Conservation (phyloP, 176 grass and related monocot genomes). For the Neostapfia colusana region DNA sequence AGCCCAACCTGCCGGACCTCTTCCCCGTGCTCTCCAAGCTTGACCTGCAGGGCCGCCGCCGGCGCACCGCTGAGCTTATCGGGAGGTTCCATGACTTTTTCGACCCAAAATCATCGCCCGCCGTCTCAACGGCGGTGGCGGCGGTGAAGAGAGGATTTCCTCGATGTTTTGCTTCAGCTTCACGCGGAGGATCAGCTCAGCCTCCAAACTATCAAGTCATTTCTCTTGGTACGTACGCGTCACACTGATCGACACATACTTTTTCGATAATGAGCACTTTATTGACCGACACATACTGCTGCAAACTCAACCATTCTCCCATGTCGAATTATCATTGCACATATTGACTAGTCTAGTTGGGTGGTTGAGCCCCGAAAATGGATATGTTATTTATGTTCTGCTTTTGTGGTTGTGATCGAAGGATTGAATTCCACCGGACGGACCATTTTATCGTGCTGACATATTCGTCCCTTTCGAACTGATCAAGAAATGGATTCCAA, state of each 20-base stretch:
- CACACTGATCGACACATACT: too few relatives aligned
- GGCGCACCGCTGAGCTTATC: background rate
- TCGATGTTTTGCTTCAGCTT: constrained; percentile 59
- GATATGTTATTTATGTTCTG: background rate
- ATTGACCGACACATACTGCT: too few relatives aligned
- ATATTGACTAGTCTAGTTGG: background rate
- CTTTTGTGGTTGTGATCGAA: background rate
- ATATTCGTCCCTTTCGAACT: background rate
- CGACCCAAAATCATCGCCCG: constrained; percentile 39
- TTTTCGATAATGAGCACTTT: too few relatives aligned
- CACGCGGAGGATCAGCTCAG: constrained; percentile 46
- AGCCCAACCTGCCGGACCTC: constrained; percentile 60
- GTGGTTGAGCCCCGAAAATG: background rate
- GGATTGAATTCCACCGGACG: background rate
- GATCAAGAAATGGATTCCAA: background rate
- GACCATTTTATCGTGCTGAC: background rate
- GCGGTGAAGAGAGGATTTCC: constrained; percentile 40
- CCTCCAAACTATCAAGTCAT: constrained; percentile 40
- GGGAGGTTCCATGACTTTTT: constrained; percentile 50
- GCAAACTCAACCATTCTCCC: background rate
- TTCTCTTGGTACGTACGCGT: constrained; percentile 43
- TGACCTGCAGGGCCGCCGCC: constrained; percentile 61
- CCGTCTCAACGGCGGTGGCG: constrained; percentile 1
- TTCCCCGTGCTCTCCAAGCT: constrained; percentile 55
- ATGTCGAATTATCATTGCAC: background rate